Conservation (phyloP, 2,329 filamentous ascomycete species). For the Beauveria sp. region DNA sequence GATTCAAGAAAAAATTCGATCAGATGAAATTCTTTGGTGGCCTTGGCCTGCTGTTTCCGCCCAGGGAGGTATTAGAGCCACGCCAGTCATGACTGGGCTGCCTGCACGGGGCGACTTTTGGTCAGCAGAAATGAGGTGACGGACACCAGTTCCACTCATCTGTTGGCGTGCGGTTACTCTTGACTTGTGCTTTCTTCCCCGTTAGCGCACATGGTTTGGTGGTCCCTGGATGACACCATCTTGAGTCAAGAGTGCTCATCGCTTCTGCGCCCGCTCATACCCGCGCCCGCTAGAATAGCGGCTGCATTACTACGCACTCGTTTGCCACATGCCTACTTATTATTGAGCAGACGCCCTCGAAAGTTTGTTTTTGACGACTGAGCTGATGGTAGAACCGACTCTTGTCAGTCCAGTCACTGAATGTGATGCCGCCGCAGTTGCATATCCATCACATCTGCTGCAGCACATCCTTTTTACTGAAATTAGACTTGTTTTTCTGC, state of each 20-base stretch:
- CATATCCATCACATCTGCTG: background rate
- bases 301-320: background rate
- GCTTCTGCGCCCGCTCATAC: conserved; percentile 1
- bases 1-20: background rate
- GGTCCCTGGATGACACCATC: conserved; percentile 12
- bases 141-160: conserved; percentile 1
- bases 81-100: no score
- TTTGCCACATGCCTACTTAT: background rate
- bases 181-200: conserved; percentile 1
- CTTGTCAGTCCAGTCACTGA: background rate
- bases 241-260: conserved; percentile 5
- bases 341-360: background rate
- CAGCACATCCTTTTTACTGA: background rate
- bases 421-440: background rate
- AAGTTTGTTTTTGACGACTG: background rate
- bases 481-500: no score
- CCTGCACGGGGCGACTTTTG: background rate
- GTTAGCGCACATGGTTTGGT: conserved; percentile 6
- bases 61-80: background rate
- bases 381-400: background rate
- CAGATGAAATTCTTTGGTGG: background rate
- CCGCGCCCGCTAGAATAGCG: background rate
- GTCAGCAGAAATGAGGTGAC: background rate
- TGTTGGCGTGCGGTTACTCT: conserved; percentile 9
- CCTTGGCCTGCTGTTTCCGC: background rate